Evolutionary conservation across 768 basidiomycete genomes (phyloP).

Genomic region (Leccinum variicolor): DNA sequence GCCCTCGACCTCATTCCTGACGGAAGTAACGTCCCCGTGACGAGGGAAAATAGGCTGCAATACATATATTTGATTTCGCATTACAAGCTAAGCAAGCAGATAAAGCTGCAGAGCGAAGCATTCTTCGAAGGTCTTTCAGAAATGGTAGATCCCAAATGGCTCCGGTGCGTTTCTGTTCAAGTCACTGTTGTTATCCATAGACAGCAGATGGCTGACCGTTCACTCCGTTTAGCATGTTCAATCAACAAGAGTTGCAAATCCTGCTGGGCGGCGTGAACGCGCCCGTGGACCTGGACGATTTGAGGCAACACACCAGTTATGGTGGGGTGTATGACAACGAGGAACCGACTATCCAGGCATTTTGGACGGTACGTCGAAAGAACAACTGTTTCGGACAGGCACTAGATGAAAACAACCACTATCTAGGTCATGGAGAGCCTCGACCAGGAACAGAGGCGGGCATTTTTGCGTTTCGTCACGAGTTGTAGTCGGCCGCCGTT

Average conservation of each 20-base stretch:
- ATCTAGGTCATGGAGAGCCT: slow-evolving; percentile 72
- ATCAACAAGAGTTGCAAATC: slow-evolving; percentile 92
- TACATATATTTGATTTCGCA: slow-evolving; percentile 91
- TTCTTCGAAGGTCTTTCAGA: slow-evolving; percentile 93
- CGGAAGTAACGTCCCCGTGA: slow-evolving; percentile 81
- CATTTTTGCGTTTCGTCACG: slow-evolving; percentile 87
- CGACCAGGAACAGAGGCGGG: slow-evolving; percentile 72
- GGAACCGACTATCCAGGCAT: slow-evolving; percentile 67
- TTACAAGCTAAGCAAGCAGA: slow-evolving; percentile 86
- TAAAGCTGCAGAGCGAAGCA: slow-evolving; percentile 75
- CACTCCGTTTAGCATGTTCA: slow-evolving; percentile 74
- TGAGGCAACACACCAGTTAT: slow-evolving; percentile 73
- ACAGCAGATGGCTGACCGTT: slow-evolving; percentile 6
- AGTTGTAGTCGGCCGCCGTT: slow-evolving; percentile 88
- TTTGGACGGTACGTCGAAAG: slow-evolving; percentile 70
- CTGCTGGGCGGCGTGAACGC: slow-evolving; percentile 86
- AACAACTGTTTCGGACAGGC: background rate
- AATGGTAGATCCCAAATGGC: slow-evolving; percentile 89
- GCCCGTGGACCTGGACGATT: slow-evolving; percentile 80
- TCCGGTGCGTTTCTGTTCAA: slow-evolving; percentile 44
- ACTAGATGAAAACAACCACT: background rate
- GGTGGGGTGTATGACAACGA: slow-evolving; percentile 74
- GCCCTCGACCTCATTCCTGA: slow-evolving; percentile 76
- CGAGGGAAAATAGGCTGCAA: slow-evolving; percentile 81
- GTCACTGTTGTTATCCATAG: background rate